These are phyloP conservation scores for Amoebophrya sp. DNA, from an alignment of 169 alveolate genomes.

Conservation along the genomic window DNA sequence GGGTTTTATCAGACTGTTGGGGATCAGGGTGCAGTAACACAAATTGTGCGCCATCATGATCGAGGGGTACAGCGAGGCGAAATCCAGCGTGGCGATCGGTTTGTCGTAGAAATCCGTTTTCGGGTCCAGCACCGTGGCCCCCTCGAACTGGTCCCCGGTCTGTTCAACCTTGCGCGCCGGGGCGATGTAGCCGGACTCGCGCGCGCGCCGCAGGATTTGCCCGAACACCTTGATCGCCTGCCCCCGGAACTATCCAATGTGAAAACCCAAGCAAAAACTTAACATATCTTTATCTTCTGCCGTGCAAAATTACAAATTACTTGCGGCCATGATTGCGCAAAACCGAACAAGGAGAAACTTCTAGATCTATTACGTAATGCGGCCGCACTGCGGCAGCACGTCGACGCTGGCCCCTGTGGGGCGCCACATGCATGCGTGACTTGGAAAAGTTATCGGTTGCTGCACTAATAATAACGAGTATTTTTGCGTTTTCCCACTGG, in stretches of 20 bases:
- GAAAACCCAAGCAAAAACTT: slow-evolving; percentile 50
- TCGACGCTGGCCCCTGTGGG: neutral
- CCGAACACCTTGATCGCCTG: slow-evolving; percentile 96
- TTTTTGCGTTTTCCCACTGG: too few relatives aligned
- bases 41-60: slow-evolving; percentile 99
- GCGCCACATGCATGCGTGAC: neutral
- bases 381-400: neutral
- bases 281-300: neutral
- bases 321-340: neutral
- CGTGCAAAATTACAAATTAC: neutral
- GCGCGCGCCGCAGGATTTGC: slow-evolving; percentile 55
- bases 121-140: slow-evolving; percentile 92
- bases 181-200: slow-evolving; percentile 32
- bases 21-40: slow-evolving; percentile 88
- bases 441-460: neutral
- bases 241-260: too few relatives aligned
- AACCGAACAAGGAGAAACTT: neutral
- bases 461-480: too few relatives aligned
- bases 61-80: slow-evolving; percentile 98
- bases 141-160: slow-evolving; percentile 64
- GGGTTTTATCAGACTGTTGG: too few relatives aligned
- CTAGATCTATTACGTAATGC: neutral
- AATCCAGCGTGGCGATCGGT: slow-evolving; percentile 98
- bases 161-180: slow-evolving; percentile 45
- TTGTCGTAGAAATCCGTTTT: slow-evolving; percentile 80